phyloP scores from a whole-genome alignment of 768 basidiomycete genomes.

The Xerocomellus dryophilus region DNA sequence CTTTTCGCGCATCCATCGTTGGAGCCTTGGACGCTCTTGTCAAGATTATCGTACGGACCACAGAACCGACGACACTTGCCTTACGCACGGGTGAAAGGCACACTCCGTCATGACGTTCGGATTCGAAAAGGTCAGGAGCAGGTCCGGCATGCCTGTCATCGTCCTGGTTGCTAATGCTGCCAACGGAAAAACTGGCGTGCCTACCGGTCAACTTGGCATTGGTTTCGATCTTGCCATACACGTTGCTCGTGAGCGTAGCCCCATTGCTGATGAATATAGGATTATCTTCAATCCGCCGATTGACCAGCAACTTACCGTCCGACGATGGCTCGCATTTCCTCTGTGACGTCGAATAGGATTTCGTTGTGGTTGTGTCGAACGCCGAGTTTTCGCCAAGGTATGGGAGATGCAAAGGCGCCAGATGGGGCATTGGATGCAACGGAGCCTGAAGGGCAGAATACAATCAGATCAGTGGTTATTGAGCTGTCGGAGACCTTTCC shows the following conservation, averaged over 20 bases:
- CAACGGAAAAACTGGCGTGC: neutral
- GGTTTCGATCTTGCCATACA: slow-evolving; percentile 75
- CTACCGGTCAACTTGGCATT: slow-evolving; percentile 76
- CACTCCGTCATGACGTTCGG: slow-evolving; percentile 71
- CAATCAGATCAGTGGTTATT: neutral
- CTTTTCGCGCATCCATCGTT: slow-evolving; percentile 74
- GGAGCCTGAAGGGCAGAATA: slow-evolving; percentile 15
- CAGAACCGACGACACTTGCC: slow-evolving; percentile 45
- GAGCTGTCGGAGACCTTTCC: neutral
- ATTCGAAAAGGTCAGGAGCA: slow-evolving; percentile 73
- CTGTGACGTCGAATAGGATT: slow-evolving; percentile 87
- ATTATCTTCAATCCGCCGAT: neutral
- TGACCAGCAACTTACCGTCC: slow-evolving; percentile 23
- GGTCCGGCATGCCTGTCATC: slow-evolving; percentile 78
- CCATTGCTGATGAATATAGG: slow-evolving; percentile 51
- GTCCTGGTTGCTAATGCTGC: neutral
- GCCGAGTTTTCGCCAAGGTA: slow-evolving; percentile 89
- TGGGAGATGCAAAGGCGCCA: slow-evolving; percentile 77
- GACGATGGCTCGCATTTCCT: slow-evolving; percentile 61
- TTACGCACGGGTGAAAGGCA: slow-evolving; percentile 89
- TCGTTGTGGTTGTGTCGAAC: slow-evolving; percentile 85
- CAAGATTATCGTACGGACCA: neutral
- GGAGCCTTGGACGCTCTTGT: slow-evolving; percentile 48
- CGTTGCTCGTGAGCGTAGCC: slow-evolving; percentile 57
- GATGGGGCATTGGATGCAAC: slow-evolving; percentile 38